Conservation (phyloP, 2,329 filamentous ascomycete species). For the Fusarium burgessii region DNA sequence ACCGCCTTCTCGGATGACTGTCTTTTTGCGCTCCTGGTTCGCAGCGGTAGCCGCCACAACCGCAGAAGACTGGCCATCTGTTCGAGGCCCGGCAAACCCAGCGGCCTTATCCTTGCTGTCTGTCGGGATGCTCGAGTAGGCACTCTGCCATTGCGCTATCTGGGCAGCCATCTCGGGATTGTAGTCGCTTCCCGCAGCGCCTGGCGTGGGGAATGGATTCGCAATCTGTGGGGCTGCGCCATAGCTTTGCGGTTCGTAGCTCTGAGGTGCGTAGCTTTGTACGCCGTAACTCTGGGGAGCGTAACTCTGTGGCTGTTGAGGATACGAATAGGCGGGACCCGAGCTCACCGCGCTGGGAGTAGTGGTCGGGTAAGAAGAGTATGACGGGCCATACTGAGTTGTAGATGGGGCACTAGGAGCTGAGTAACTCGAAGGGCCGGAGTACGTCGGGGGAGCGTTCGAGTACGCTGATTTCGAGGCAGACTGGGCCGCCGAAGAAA, state of each 20-base stretch:
- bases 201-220: constrained; percentile 82
- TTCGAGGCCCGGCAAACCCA: constrained; percentile 47
- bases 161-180: constrained; percentile 89
- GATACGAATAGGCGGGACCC: constrained; percentile 44
- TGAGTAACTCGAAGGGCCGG: constrained; percentile 51
- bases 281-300: constrained; percentile 53
- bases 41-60: constrained; percentile 14
- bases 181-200: constrained; percentile 57
- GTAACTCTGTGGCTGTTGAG: constrained; percentile 42
- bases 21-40: constrained; percentile 77
- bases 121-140: constrained; percentile 75
- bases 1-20: constrained; percentile 87
- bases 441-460: constrained; percentile 45
- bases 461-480: constrained; percentile 56
- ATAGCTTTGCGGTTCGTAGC: constrained; percentile 51
- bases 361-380: constrained; percentile 53
- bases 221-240: constrained; percentile 74
- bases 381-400: constrained; percentile 60
- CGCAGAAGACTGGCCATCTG: constrained; percentile 55
- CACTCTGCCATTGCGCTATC: constrained; percentile 95
- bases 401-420: constrained; percentile 50
- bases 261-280: constrained; percentile 42
- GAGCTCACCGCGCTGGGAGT: constrained; percentile 46
- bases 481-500: constrained; percentile 54
- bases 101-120: constrained; percentile 51